phyloP scores from a whole-genome alignment of 352 stramenopile genomes.

The Phytopythium sindhum region DNA sequence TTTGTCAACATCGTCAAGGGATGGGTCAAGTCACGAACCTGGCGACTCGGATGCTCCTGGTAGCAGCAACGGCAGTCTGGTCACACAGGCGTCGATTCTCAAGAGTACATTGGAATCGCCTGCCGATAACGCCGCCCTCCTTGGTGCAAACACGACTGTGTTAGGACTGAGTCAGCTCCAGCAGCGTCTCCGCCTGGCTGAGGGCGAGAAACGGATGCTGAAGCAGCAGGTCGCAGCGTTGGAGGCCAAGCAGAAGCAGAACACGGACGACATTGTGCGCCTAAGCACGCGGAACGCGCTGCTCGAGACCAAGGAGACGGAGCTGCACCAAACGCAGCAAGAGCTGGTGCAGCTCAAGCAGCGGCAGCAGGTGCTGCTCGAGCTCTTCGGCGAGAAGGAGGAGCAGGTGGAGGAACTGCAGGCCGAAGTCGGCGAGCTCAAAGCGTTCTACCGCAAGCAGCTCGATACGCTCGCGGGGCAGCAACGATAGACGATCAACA shows the following conservation, averaged over 20 bases:
- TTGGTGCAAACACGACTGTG: conserved; percentile 42
- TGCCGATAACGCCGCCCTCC: conserved; percentile 21
- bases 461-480: conserved; percentile 58
- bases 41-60: background rate
- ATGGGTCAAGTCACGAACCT: background rate
- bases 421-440: conserved; percentile 70
- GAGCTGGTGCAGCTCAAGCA: conserved; percentile 59
- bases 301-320: conserved; percentile 52
- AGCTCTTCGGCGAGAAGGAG: conserved; percentile 85
- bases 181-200: conserved; percentile 63
- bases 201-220: conserved; percentile 71
- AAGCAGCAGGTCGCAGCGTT: conserved; percentile 64
- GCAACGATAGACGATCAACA: conserved; percentile 17
- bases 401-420: conserved; percentile 84
- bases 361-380: conserved; percentile 76
- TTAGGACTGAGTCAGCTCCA: conserved; percentile 74
- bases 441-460: conserved; percentile 76
- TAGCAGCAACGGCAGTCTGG: conserved; percentile 10
- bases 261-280: conserved; percentile 68
- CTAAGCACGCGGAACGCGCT: conserved; percentile 73
- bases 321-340: conserved; percentile 42
- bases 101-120: conserved; percentile 48
- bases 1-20: conserved; percentile 19
- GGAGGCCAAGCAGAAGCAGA: conserved; percentile 65
- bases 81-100: conserved; percentile 57